Percentiles rank a stretch among this genome's conserved stretches.
Conservation (phyloP, 2,329 filamentous ascomycete species). For the Saccharata proteae region DNA sequence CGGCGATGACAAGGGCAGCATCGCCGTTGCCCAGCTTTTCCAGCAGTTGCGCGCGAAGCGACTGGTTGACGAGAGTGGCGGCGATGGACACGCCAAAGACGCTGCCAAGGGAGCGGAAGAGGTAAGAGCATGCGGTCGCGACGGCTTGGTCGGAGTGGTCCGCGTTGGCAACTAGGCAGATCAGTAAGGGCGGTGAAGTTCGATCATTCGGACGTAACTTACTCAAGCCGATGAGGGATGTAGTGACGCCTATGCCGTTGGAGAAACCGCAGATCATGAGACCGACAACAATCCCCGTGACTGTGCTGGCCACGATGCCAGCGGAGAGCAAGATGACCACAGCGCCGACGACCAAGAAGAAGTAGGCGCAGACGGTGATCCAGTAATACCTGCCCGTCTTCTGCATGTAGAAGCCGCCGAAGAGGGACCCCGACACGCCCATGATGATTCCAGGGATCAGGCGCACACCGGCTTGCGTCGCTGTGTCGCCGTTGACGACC, state of each 20-base stretch:
- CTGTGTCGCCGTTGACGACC: conserved; percentile 52
- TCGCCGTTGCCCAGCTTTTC: conserved; percentile 42
- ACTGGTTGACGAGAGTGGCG: conserved; percentile 60
- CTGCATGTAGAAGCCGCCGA: conserved; percentile 55
- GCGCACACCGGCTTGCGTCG: conserved; percentile 51
- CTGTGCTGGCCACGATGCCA: conserved; percentile 39
- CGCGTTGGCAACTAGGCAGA: conserved; percentile 55
- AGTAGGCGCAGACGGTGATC: conserved; percentile 50
- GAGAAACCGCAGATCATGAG: conserved; percentile 43
- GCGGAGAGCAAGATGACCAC: conserved; percentile 45
- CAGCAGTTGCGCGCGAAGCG: conserved; percentile 46
- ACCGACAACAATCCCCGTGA: conserved; percentile 43
- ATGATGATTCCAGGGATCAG: conserved; percentile 54
- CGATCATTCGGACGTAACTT: conserved; percentile 14
- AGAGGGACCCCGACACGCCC: conserved; percentile 52
- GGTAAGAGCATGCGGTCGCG: conserved; percentile 66
- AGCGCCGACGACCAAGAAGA: conserved; percentile 41
- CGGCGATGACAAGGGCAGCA: conserved; percentile 53
- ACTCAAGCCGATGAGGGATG: conserved; percentile 56
- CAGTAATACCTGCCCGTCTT: conserved; percentile 60
- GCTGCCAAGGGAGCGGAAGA: conserved; percentile 62
- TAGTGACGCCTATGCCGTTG: conserved; percentile 53
- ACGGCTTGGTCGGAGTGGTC: conserved; percentile 57
- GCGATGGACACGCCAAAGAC: conserved; percentile 57
- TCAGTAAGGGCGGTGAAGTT: not conserved